Base-by-base conservation (phyloP, 805 yeast genomes). In the Kockiozyma suomiensis region DNA sequence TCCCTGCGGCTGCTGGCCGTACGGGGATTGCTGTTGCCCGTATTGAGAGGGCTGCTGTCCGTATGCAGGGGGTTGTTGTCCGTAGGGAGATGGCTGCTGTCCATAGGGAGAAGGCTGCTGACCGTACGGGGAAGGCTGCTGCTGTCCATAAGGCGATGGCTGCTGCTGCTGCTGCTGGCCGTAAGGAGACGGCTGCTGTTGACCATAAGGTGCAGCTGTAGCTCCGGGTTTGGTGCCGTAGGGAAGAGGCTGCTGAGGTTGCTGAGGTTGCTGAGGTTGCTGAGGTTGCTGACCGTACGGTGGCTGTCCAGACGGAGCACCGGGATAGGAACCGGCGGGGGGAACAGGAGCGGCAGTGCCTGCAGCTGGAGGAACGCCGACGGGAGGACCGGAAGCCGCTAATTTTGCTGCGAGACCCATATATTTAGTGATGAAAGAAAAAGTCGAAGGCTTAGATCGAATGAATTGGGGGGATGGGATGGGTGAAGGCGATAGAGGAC, bases 371-470 rank as follows among this genome's bases (percentile, higher is more conserved):
- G 41, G 26, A 13, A 33, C 45, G 23, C 47, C 55, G 17, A 21
- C 47, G 17, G 56, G 50, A 4, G 59, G 55, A 6, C 49, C 48
- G 23, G 47, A 30, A 32, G 71, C 66, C 10, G 62, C 64, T 30
- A 70, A 56, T 63, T 70, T 70, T 48, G 70, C 67, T 7, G 73
- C 73, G 26, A 70, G 65, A 42, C 73, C 73, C 73, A 70, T 70
- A 17, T n/a, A 32, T 17, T 1, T 15, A n/a, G 50, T n/a, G n/a
- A n/a, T n/a, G n/a, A n/a, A n/a, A n/a, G n/a, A n/a, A 47, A 47
- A 15, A 12, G 41, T n/a, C 19, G 41, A n/a, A 17, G 41, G 51
- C 32, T 5, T 25, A 32, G n/a, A n/a, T 5, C 19, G n/a, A n/a
- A n/a, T 2, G 21, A 28, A 19, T n/a, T 12, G 15, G 26, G 50